phyloP scores from a whole-genome alignment of 78 protist species.

The Thecamonas trahens region DNA sequence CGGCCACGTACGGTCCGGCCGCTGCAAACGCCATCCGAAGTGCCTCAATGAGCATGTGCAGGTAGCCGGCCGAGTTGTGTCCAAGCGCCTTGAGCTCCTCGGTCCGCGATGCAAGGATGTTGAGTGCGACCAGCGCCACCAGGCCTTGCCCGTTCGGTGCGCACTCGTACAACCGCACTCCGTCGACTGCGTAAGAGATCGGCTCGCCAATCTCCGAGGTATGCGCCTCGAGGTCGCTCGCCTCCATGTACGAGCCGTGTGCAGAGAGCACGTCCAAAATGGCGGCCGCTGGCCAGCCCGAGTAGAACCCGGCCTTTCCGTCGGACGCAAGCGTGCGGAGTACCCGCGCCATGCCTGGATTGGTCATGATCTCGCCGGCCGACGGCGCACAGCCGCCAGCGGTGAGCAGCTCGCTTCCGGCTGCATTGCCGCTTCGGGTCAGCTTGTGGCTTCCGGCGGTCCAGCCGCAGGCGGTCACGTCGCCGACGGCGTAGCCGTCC shows the following conservation, averaged over 20 bases:
- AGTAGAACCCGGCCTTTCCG: conserved; percentile 58
- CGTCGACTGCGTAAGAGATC: neutral
- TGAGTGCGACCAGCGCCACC: conserved; percentile 66
- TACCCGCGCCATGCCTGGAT: conserved; percentile 15
- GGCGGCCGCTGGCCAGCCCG: conserved; percentile 58
- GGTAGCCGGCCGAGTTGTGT: conserved; percentile 29
- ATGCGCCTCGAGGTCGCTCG: neutral
- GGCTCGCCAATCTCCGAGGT: neutral
- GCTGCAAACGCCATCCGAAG: conserved; percentile 70
- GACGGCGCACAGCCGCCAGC: conserved; percentile 41
- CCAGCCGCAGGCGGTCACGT: conserved; percentile 16
- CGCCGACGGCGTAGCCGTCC: conserved; percentile 39
- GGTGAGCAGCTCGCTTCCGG: conserved; percentile 21
- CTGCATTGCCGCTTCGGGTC: neutral
- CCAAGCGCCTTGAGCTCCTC: neutral
- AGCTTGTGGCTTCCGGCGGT: neutral
- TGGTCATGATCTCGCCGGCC: conserved; percentile 44
- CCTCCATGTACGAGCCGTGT: conserved; percentile 18
- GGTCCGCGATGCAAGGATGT: conserved; percentile 10
- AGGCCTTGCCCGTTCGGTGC: conserved; percentile 85
- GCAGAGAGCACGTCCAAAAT: conserved; percentile 32
- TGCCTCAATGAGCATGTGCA: conserved; percentile 59
- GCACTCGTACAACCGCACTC: conserved; percentile 36
- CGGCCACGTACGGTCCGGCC: conserved; percentile 33
- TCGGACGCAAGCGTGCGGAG: conserved; percentile 25